Evolutionary conservation across 192 early-diverging fungal genomes (phyloP).

Genomic region (Umbelopsis ramanniana): DNA sequence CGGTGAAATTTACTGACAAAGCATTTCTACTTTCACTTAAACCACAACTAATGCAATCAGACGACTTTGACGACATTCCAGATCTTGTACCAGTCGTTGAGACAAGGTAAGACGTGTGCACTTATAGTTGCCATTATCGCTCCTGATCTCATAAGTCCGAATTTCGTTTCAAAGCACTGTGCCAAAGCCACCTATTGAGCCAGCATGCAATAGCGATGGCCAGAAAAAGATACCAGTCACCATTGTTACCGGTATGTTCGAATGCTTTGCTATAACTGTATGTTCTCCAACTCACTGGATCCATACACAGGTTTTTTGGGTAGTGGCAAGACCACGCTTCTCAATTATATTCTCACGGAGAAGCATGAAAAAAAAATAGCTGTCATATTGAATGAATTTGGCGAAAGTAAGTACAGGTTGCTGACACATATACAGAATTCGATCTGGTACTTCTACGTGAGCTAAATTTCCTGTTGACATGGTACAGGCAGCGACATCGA

Average conservation of each 20-base stretch:
- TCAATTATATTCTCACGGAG: conserved; percentile 82
- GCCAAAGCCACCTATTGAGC: conserved; percentile 1
- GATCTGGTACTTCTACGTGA: not conserved
- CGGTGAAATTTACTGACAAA: not conserved
- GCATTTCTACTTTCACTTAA: not conserved
- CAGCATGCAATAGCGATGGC: not conserved
- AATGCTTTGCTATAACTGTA: not conserved
- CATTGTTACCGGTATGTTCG: conserved; percentile 43
- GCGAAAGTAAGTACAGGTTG: conserved; percentile 58
- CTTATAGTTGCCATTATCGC: not conserved
- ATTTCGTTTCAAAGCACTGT: not conserved
- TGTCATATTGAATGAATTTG: conserved; percentile 99
- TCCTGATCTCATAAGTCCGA: not conserved
- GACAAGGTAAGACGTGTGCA: conserved; percentile 8
- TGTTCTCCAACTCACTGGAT: not conserved
- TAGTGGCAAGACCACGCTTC: conserved; percentile 91
- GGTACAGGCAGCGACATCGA: conserved; percentile 85
- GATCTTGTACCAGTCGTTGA: conserved; percentile 27
- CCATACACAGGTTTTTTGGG: conserved; percentile 68
- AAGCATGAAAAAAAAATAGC: conserved; percentile 96
- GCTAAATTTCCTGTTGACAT: not conserved
- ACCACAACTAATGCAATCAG: not conserved
- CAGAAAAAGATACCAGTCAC: conserved; percentile 48
- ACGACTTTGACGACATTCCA: conserved; percentile 35
- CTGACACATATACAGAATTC: not conserved